Evolutionary conservation across 345 rosid genomes (phyloP), one percentile per base, ranked within the genome.

Genomic region (Fremontodendron californicum): DNA sequence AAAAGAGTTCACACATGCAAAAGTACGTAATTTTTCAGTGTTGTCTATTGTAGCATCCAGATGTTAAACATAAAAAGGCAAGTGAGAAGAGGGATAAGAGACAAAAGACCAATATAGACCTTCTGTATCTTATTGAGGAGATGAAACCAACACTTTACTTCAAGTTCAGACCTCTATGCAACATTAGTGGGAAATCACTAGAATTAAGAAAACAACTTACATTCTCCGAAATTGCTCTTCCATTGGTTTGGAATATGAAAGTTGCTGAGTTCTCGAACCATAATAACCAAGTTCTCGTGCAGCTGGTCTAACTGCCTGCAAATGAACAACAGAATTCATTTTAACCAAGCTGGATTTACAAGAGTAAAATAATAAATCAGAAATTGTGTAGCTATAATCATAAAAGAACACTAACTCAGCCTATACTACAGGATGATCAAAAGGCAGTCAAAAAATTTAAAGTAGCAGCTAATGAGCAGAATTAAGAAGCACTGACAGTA

Each of bases 141-240:
- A 21, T 29, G 29, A 31, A 71, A 49, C 42, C 57, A 71, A 71
- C 25, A 18, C 43, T 70, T 48, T 15, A 27, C n/a, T 69, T 69
- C 25, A 70, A 70, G 58, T 71, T 48, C 18, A 11, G 29, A 71
- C 5, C 10, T 33, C 45, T 71, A 51, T 9, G 61, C 61, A 71
- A 71, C 45, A 19, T 49, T 37, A 51, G 18, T 18, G 31, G 51
- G 29, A 65, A 62, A 73, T 74, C 63, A 31, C 29, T 72, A 18
- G 72, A 40, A 49, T 19, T 49, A 73, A 16, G 77, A 66, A 74
- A 67, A 81, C 58, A 31, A 81, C 90, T 82, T 88, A 96, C 99
- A 89, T 82, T 80, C 79, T 91, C 46, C 78, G 81, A 71, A 93
- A 89, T 46, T 81, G 92, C 74, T 88, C 90, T 39, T 87, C 89